Conservation (phyloP, 169 alveolate species). For the Cytauxzoon felis region DNA sequence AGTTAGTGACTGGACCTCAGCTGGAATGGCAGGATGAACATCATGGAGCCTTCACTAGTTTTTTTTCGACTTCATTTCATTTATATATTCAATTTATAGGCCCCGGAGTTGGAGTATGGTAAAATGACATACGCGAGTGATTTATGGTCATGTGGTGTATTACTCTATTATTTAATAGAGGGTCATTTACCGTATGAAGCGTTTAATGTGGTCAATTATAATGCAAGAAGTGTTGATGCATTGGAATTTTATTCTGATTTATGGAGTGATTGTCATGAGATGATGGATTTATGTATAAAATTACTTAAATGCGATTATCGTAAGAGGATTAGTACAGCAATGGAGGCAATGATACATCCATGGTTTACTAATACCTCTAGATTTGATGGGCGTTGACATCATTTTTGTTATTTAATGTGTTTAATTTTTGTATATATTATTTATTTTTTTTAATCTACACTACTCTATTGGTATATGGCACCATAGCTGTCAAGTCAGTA, state of each 20-base stretch:
- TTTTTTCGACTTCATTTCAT: too few relatives aligned
- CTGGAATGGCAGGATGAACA: too few relatives aligned
- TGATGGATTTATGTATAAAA: constrained; percentile 66
- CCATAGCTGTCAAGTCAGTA: constrained; percentile 2
- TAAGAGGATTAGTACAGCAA: constrained; percentile 61
- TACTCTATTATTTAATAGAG: constrained; percentile 62
- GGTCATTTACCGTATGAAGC: constrained; percentile 63
- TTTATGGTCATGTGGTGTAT: constrained; percentile 67
- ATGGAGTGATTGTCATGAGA: constrained; percentile 63
- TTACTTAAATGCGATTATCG: constrained; percentile 51
- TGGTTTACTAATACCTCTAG: constrained; percentile 16
- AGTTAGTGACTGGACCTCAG: too few relatives aligned
- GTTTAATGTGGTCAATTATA: constrained; percentile 25
- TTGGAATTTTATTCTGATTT: constrained; percentile 58
- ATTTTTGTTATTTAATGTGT: background rate
- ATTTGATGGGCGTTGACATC: background rate
- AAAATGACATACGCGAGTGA: constrained; percentile 54
- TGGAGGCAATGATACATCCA: constrained; percentile 75
- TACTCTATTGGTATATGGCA: too few relatives aligned
- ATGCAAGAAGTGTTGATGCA: too few relatives aligned
- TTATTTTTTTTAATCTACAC: background rate
- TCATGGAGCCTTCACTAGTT: too few relatives aligned
- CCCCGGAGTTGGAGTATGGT: constrained; percentile 64
- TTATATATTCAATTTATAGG: too few relatives aligned
- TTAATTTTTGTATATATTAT: background rate